phyloP scores from a whole-genome alignment of 75 land plant species.

The Picea glauca region DNA sequence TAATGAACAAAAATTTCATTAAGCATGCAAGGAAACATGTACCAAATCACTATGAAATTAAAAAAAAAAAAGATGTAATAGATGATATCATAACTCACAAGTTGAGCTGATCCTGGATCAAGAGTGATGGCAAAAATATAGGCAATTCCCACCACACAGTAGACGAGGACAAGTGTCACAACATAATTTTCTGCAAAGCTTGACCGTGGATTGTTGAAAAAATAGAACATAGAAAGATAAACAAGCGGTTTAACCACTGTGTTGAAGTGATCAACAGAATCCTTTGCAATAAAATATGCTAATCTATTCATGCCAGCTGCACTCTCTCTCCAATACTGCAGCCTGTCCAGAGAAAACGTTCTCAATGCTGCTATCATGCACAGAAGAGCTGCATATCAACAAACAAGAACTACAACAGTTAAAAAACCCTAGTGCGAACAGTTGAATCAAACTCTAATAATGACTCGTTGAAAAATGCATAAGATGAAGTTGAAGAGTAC shows the following conservation, averaged over 20 bases:
- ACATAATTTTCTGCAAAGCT: slow-evolving; percentile 66
- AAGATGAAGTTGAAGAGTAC: background rate
- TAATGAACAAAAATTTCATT: slow-evolving; percentile 2
- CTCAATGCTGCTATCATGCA: slow-evolving; percentile 89
- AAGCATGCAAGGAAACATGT: background rate
- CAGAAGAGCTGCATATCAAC: slow-evolving; percentile 68
- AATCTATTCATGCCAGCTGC: slow-evolving; percentile 88
- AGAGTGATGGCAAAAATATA: slow-evolving; percentile 76
- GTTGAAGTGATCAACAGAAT: slow-evolving; percentile 80
- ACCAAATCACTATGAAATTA: background rate
- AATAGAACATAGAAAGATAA: slow-evolving; percentile 92
- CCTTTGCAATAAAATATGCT: slow-evolving; percentile 88
- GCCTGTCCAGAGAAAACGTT: slow-evolving; percentile 83
- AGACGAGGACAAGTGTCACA: slow-evolving; percentile 69
- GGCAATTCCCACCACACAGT: slow-evolving; percentile 88
- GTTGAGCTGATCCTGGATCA: slow-evolving; percentile 79
- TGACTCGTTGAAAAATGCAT: background rate
- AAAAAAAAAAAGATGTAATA: background rate
- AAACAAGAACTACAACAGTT: background rate
- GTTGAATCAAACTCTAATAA: slow-evolving; percentile 2
- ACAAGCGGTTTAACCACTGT: slow-evolving; percentile 83
- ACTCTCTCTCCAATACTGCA: slow-evolving; percentile 89
- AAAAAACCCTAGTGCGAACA: background rate
- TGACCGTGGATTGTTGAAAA: slow-evolving; percentile 94
- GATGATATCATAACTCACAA: slow-evolving; percentile 42